Evolutionary conservation across 495 filamentous ascomycete species (phyloP).

Genomic region (Aspergillus leporis): DNA sequence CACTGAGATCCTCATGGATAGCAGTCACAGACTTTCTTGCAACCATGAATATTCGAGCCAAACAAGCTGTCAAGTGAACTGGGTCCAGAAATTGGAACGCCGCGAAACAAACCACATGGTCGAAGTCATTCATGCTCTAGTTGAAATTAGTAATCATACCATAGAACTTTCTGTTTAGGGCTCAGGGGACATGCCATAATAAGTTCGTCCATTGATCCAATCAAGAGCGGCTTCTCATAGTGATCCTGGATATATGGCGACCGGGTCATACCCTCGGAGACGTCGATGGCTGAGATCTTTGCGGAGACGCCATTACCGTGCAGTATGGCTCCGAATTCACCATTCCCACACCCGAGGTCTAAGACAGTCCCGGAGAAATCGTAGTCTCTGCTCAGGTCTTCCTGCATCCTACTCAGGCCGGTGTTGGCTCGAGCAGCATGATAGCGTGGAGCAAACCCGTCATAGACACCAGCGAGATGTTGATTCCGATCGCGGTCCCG

Average conservation of each 20-base stretch:
- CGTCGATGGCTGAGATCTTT: background rate
- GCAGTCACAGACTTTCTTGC: background rate
- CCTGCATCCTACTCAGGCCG: background rate
- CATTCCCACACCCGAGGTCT: conserved; percentile 5
- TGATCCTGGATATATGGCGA: background rate
- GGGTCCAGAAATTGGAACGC: background rate
- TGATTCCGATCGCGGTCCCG: background rate
- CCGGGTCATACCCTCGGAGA: conserved; percentile 18
- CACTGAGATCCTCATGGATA: background rate
- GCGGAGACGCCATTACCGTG: background rate
- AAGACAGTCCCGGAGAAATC: conserved; percentile 5
- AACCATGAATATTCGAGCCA: conserved; percentile 4
- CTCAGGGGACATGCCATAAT: background rate
- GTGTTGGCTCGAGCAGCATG: background rate
- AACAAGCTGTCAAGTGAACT: background rate
- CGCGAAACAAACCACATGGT: background rate
- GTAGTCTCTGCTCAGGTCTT: background rate
- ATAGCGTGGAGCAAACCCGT: conserved; percentile 3
- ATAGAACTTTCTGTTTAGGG: too few relatives aligned
- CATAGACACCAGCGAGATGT: background rate
- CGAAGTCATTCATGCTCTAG: background rate
- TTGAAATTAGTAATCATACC: too few relatives aligned
- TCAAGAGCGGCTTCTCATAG: background rate
- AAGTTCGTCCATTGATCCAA: conserved; percentile 1
- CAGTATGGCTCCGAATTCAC: background rate